Base-by-base conservation (phyloP, 2,329 filamentous ascomycete genomes). In the Blastomyces emzantsi region DNA sequence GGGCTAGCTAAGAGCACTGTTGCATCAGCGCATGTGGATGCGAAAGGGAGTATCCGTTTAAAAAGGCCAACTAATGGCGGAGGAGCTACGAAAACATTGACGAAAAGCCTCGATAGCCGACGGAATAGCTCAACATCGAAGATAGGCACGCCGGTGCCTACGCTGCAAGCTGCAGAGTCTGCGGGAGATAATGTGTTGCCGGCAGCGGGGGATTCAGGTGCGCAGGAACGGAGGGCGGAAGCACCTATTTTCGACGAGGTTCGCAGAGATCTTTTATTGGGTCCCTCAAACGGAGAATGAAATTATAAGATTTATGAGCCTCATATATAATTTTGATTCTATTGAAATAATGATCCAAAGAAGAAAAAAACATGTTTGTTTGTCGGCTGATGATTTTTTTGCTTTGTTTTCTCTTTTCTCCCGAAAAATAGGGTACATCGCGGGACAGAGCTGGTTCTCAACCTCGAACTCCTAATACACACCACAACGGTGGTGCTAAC, bases 1-100 rank as follows among this genome's bases (percentile, higher is more conserved):
- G 92, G 93, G 0, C 83, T 96, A 62, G 90, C 90, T 49, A 96
- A 96, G 75, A 92, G 88, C 67, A 97, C 94, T 0, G 92, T 97
- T 19, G 91, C 91, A 15, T 88, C 90, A 49, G 92, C 90, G 67
- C 88, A 89, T 62, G 89, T 97, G 49, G 92, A 94, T 73, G 94
- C 91, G 1, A 88, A 87, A 71, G 94, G 90, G 22, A 92, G 74
- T 65, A 80, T 78, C 66, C 78, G 77, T n/a, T 69, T 79, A 49
- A 79, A 79, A 64, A 75, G 77, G 56, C 78, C 82, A 39, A 79
- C 82, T 17, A 85, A 84, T 64, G 88, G 89, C 64, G 87, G 88
- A 67, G 87, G 86, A 30, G 88, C 90, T 60, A 90, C 88, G 70
- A 89, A 88, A 76, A 90, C 88, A 6, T 79, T 92, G 17, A 92